Percentiles rank a stretch among this genome's conserved stretches.
These are phyloP conservation scores for Claviceps fusiformis DNA, from an alignment of 2,329 filamentous ascomycete genomes.

Conservation along the genomic window DNA sequence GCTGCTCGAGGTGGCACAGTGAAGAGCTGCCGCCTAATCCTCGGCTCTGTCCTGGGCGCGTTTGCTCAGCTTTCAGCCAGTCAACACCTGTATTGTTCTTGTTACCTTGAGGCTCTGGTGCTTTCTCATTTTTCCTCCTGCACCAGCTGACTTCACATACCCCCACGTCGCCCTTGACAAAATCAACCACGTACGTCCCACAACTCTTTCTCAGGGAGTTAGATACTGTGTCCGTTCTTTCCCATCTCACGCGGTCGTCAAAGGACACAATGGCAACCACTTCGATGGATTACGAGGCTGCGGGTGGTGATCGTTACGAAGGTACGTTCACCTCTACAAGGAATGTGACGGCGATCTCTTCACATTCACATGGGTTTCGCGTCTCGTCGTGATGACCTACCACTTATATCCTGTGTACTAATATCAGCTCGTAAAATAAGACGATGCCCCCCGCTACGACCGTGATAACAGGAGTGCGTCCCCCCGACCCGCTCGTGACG, in stretches of 20 bases:
- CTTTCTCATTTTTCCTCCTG: conserved; percentile 5
- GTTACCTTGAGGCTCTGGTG: background rate
- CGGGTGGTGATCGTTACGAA: conserved; percentile 53
- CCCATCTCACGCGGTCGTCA: background rate
- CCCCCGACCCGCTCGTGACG: conserved; percentile 46
- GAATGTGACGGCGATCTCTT: background rate
- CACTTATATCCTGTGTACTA: conserved; percentile 1
- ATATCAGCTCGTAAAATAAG: conserved; percentile 20
- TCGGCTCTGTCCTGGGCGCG: conserved; percentile 2
- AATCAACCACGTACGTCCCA: background rate
- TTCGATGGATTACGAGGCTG: conserved; percentile 58
- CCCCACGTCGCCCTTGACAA: conserved; percentile 1
- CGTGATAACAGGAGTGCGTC: conserved; percentile 54
- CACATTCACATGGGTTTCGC: background rate
- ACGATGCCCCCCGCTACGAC: conserved; percentile 52
- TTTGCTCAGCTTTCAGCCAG: background rate
- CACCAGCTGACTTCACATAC: background rate
- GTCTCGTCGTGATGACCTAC: background rate
- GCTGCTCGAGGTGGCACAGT: background rate
- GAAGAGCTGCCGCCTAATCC: conserved; percentile 5
- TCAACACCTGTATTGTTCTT: background rate
- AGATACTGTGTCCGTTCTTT: conserved; percentile 6
- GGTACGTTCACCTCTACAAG: conserved; percentile 25
- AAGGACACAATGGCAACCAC: conserved; percentile 41
- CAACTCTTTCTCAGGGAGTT: background rate